These are phyloP conservation scores for Tricholoma terreum DNA, from an alignment of 768 basidiomycete species.

Conservation along the genomic window DNA sequence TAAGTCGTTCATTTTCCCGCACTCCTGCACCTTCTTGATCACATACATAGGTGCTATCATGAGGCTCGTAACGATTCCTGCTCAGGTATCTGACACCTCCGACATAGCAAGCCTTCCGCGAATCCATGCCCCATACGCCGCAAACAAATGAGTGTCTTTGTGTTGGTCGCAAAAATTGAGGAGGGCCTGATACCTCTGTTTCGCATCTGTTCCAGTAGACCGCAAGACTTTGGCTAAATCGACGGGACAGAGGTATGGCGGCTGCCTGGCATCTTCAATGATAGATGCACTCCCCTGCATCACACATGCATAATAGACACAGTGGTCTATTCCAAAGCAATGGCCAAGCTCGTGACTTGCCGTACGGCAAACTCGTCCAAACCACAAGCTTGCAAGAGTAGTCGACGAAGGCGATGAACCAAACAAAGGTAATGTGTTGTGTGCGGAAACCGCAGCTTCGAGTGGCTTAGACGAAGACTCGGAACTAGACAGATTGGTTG, in stretches of 20 bases:
- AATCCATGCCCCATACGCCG: slow-evolving; percentile 22
- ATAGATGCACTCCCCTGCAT: slow-evolving; percentile 35
- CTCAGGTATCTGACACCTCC: background rate
- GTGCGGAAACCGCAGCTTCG: background rate
- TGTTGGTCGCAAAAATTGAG: slow-evolving; percentile 26
- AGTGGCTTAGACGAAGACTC: background rate
- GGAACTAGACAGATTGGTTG: background rate
- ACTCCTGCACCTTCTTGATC: too few relatives aligned
- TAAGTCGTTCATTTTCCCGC: too few relatives aligned
- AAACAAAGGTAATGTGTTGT: slow-evolving; percentile 7
- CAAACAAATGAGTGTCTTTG: slow-evolving; percentile 24
- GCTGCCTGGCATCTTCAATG: slow-evolving; percentile 32
- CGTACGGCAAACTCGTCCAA: slow-evolving; percentile 32
- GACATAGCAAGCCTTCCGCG: background rate
- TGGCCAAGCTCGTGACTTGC: slow-evolving; percentile 42
- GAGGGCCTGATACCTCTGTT: slow-evolving; percentile 23
- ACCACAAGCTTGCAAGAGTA: slow-evolving; percentile 27
- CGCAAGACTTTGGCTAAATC: slow-evolving; percentile 29
- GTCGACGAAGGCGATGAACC: slow-evolving; percentile 10
- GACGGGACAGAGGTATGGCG: slow-evolving; percentile 33
- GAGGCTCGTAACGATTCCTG: background rate
- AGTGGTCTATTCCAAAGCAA: slow-evolving; percentile 38
- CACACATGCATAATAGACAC: slow-evolving; percentile 34
- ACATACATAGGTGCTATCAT: too few relatives aligned
- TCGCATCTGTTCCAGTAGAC: slow-evolving; percentile 20